Percentiles rank a stretch among this genome's conserved stretches.
phyloP scores from a whole-genome alignment of 2,329 filamentous ascomycete species.

The Claviceps sp. region DNA sequence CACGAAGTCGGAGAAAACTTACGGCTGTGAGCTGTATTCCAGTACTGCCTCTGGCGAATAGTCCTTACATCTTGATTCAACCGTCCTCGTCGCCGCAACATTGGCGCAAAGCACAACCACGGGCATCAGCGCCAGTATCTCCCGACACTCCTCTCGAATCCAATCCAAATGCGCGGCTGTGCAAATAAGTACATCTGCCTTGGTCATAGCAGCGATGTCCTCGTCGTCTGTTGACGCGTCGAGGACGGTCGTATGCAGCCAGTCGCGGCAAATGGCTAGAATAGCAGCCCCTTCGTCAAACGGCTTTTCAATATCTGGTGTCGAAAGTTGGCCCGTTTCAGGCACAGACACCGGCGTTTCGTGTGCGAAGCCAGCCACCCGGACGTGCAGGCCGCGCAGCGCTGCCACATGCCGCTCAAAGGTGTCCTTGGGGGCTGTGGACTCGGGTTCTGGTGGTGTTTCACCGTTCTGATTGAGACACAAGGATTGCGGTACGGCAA shows the following conservation, averaged over 20 bases:
- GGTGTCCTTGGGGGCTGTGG: neutral
- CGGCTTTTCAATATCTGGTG: neutral
- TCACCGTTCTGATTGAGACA: neutral
- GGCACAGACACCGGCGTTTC: neutral
- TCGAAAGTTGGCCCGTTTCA: neutral
- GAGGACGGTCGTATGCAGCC: constrained; percentile 19
- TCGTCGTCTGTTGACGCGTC: constrained; percentile 2
- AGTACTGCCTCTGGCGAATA: constrained; percentile 8
- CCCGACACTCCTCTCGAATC: neutral
- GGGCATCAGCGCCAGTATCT: constrained; percentile 5
- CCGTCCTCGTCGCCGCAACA: constrained; percentile 14
- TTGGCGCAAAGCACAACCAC: constrained; percentile 22
- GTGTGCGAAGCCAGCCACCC: constrained; percentile 12
- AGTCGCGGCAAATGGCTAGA: constrained; percentile 17
- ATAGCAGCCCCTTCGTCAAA: constrained; percentile 3
- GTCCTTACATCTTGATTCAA: neutral
- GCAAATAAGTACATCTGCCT: constrained; percentile 16
- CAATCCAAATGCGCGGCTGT: neutral
- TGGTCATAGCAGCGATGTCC: neutral
- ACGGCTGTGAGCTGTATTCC: constrained; percentile 26
- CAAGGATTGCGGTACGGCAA: neutral
- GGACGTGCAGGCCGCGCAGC: constrained; percentile 18
- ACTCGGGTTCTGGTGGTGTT: too few species aligned
- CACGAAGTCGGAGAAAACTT: constrained; percentile 7
- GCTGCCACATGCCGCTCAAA: constrained; percentile 17